Evolutionary conservation across 2,329 filamentous ascomycete genomes (phyloP).

Genomic region (Xylaria polymorpha): DNA sequence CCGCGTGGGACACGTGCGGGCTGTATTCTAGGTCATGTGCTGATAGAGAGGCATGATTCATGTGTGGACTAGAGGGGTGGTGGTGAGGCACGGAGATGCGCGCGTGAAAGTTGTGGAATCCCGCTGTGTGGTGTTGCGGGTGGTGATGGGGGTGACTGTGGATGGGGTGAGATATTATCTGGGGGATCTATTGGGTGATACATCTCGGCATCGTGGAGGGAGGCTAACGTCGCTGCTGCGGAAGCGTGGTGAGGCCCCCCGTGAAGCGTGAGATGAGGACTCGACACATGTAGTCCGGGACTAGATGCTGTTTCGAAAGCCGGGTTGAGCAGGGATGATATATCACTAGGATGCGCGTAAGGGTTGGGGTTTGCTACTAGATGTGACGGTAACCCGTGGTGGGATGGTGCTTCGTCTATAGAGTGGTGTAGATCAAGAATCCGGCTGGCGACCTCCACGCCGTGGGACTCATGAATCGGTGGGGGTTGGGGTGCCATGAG

Average conservation of each 20-base stretch:
- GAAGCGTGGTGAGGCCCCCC: constrained; percentile 44
- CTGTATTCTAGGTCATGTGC: constrained; percentile 40
- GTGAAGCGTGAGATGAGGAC: constrained; percentile 48
- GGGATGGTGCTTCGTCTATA: constrained; percentile 36
- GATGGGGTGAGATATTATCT: constrained; percentile 62
- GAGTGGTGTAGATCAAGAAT: constrained; percentile 43
- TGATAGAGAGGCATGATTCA: constrained; percentile 50
- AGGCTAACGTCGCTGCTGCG: constrained; percentile 43
- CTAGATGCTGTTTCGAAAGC: constrained; percentile 38
- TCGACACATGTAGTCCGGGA: constrained; percentile 46
- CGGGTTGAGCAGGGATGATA: constrained; percentile 58
- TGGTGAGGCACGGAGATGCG: constrained; percentile 39
- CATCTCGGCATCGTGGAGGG: constrained; percentile 51
- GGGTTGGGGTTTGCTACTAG: constrained; percentile 49
- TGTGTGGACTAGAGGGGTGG: constrained; percentile 35
- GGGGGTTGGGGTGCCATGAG: constrained; percentile 37
- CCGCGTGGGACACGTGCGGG: constrained; percentile 37
- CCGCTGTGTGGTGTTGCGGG: constrained; percentile 33
- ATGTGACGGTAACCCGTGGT: constrained; percentile 46
- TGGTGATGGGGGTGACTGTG: constrained; percentile 46
- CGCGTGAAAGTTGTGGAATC: constrained; percentile 26
- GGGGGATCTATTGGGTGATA: constrained; percentile 71
- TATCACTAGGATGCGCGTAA: constrained; percentile 62
- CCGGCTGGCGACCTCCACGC: constrained; percentile 42
- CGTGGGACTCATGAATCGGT: constrained; percentile 35